Percentiles rank a stretch among this genome's conserved stretches.
Evolutionary conservation across 768 basidiomycete species (phyloP).

Genomic region (Mycena floridula): DNA sequence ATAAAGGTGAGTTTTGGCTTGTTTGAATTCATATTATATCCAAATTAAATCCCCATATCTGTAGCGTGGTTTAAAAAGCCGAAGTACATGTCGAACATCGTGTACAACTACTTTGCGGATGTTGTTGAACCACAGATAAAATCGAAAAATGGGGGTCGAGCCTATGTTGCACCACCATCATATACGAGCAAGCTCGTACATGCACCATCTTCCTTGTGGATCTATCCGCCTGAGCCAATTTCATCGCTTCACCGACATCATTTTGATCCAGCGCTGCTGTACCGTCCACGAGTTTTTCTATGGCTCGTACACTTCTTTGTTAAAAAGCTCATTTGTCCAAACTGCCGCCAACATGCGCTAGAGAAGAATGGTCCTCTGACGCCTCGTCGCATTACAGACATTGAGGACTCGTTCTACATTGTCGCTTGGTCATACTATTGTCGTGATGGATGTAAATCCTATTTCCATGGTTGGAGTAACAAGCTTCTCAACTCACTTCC

Average conservation of each 20-base stretch:
- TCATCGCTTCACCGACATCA: background rate
- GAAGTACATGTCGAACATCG: slow-evolving; percentile 3
- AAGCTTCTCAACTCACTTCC: slow-evolving; percentile 12
- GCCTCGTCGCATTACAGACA: background rate
- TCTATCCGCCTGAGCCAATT: background rate
- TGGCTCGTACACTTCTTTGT: slow-evolving; percentile 18
- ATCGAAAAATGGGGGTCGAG: background rate
- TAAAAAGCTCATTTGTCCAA: slow-evolving; percentile 7
- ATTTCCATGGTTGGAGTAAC: slow-evolving; percentile 13
- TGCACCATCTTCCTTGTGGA: background rate
- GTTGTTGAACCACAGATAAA: background rate
- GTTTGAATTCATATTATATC: no score
- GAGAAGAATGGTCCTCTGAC: background rate
- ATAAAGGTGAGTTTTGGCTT: no score
- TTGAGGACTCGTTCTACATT: slow-evolving; percentile 14
- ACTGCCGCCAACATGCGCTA: slow-evolving; percentile 13
- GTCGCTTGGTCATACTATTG: slow-evolving; percentile 20
- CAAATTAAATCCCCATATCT: no score
- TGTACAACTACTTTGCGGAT: slow-evolving; percentile 4
- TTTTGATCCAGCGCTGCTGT: slow-evolving; percentile 8
- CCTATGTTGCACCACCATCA: background rate
- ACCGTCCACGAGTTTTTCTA: slow-evolving; percentile 13
- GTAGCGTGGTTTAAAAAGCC: slow-evolving; percentile 11
- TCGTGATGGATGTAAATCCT: slow-evolving; percentile 9
- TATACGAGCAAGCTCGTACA: background rate